Conservation (phyloP, 2,329 filamentous ascomycete genomes). For the Paramyrothecium roridum region DNA sequence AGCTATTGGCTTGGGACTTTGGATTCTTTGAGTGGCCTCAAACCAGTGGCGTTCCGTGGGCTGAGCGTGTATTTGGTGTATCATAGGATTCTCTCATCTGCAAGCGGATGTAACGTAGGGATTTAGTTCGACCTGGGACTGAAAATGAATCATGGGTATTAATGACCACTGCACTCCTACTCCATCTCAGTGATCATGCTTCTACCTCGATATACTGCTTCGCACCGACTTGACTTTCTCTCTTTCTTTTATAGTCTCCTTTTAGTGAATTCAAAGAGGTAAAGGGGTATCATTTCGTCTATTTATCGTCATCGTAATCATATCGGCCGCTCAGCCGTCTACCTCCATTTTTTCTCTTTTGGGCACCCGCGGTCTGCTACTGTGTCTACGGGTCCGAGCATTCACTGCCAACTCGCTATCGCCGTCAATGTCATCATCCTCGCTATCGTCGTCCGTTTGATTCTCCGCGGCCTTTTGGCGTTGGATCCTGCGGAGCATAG, state of each 20-base stretch:
- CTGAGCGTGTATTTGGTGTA: too few species aligned
- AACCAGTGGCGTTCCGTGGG: too few species aligned
- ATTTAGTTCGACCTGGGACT: too few species aligned
- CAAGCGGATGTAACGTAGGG: too few species aligned
- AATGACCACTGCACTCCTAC: too few species aligned
- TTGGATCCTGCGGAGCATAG: conserved; percentile 56
- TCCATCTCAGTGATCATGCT: too few species aligned
- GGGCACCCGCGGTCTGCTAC: conserved; percentile 7
- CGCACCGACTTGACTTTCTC: too few species aligned
- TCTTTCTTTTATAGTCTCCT: too few species aligned
- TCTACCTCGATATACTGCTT: too few species aligned
- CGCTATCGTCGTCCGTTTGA: conserved; percentile 36
- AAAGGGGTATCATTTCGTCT: conserved; percentile 16
- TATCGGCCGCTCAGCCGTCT: background rate
- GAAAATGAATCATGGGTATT: too few species aligned
- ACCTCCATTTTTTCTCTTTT: conserved; percentile 17
- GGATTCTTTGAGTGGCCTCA: background rate
- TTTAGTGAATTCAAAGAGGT: background rate
- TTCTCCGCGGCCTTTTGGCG: conserved; percentile 44
- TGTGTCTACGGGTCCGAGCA: conserved; percentile 15
- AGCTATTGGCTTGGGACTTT: background rate
- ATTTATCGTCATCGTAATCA: conserved; percentile 6
- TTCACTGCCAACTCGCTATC: conserved; percentile 20
- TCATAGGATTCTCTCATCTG: too few species aligned
- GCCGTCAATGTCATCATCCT: conserved; percentile 18